Percentiles rank a stretch among this genome's conserved stretches.
Evolutionary conservation across 2,329 filamentous ascomycete genomes (phyloP).

Genomic region (Diaporthe helianthi): DNA sequence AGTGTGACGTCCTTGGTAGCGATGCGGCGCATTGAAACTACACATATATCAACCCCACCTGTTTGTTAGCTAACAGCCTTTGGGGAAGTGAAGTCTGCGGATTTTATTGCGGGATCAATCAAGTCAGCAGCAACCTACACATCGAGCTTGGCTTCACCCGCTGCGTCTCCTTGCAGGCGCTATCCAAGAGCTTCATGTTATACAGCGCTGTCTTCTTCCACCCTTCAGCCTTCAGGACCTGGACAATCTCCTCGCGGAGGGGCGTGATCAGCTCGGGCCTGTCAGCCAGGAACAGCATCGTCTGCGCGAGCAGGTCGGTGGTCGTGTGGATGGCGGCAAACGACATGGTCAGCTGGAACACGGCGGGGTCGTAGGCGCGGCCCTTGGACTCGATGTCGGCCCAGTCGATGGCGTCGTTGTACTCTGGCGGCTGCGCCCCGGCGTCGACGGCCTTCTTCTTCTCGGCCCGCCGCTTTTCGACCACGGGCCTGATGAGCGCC

Average conservation of each 20-base stretch:
- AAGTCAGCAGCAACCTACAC: not conserved
- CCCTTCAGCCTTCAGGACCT: not conserved
- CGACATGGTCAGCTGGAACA: not conserved
- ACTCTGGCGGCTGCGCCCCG: not conserved
- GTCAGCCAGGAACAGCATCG: not conserved
- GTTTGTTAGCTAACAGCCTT: not conserved
- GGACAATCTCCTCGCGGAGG: not conserved
- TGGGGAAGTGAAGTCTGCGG: no score
- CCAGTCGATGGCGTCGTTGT: not conserved
- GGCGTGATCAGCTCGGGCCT: not conserved
- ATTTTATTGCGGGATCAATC: not conserved
- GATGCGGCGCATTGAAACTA: not conserved
- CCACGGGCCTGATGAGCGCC: not conserved
- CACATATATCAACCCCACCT: not conserved
- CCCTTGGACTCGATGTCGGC: not conserved
- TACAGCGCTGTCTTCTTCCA: not conserved
- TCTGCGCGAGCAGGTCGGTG: not conserved
- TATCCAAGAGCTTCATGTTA: not conserved
- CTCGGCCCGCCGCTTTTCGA: not conserved
- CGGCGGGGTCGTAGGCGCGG: not conserved
- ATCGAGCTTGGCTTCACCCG: not conserved
- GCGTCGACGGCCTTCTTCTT: not conserved
- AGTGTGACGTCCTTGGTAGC: not conserved
- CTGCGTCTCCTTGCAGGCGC: not conserved
- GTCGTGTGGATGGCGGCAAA: not conserved